Conservation (phyloP, 208 protist species). For the Leishmania braziliensis region DNA sequence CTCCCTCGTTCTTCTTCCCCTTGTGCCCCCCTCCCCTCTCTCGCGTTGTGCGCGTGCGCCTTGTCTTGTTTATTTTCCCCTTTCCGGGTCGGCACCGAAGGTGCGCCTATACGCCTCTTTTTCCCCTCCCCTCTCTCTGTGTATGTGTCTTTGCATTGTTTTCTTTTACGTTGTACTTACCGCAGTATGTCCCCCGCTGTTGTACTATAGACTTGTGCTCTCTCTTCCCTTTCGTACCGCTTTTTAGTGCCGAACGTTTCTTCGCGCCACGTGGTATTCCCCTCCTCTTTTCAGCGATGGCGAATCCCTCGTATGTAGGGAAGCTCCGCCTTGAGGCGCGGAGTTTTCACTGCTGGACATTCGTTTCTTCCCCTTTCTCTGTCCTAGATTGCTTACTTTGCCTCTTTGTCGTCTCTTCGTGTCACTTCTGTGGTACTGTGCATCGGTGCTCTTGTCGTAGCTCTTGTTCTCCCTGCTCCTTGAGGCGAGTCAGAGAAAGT, state of each 20-base stretch:
- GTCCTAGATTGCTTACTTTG: background rate
- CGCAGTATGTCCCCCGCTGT: background rate
- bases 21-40: slow-evolving; percentile 1
- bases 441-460: background rate
- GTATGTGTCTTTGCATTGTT: background rate
- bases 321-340: background rate
- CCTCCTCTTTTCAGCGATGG: background rate
- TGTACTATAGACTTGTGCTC: background rate
- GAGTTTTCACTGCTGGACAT: background rate
- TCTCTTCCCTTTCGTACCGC: background rate
- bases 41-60: background rate
- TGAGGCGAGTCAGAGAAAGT: background rate
- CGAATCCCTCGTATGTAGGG: background rate
- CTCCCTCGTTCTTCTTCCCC: slow-evolving; percentile 4
- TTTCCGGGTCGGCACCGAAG: background rate
- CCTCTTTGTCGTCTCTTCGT: background rate
- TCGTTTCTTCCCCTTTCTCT: background rate
- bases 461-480: background rate
- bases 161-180: background rate
- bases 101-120: background rate
- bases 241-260: background rate
- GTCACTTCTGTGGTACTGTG: background rate
- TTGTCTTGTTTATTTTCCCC: background rate
- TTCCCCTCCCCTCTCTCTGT: background rate
- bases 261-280: background rate